phyloP scores from a whole-genome alignment of 768 basidiomycete species.

The Filobasidium floriforme region DNA sequence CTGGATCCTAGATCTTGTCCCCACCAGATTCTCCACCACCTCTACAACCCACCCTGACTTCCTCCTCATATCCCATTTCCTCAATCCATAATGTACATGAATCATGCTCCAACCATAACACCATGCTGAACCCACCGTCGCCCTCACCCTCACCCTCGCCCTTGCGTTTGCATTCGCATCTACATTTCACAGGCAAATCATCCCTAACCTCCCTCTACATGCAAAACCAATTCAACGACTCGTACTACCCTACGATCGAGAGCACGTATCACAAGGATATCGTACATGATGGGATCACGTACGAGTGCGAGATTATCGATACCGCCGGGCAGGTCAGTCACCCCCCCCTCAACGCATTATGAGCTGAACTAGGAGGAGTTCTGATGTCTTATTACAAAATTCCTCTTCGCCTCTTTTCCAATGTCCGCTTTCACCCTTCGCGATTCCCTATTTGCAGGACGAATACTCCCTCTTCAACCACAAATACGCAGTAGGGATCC shows the following conservation, averaged over 20 bases:
- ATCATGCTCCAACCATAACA: too few species aligned
- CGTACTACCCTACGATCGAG: constrained; percentile 95
- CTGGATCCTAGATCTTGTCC: too few species aligned
- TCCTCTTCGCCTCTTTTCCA: too few species aligned
- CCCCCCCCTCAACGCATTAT: too few species aligned
- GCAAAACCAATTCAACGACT: constrained; percentile 81
- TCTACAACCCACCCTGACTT: too few species aligned
- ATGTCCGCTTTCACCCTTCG: too few species aligned
- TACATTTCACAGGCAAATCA: constrained; percentile 90
- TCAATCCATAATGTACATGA: too few species aligned
- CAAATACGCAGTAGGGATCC: constrained; percentile 91
- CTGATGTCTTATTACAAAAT: too few species aligned
- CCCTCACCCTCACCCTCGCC: background rate
- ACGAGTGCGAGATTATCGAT: constrained; percentile 94
- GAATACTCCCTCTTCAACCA: constrained; percentile 90
- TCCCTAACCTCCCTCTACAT: constrained; percentile 88
- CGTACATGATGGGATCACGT: constrained; percentile 78
- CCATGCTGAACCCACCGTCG: background rate
- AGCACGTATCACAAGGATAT: constrained; percentile 77
- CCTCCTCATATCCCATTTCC: too few species aligned
- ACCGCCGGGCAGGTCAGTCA: constrained; percentile 86
- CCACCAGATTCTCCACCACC: too few species aligned
- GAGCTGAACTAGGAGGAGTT: too few species aligned
- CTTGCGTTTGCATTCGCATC: background rate
- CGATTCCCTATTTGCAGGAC: constrained; percentile 54